These are phyloP conservation scores for Coemansia sp. DNA, from an alignment of 192 early-diverging fungal genomes.

Conservation along the genomic window DNA sequence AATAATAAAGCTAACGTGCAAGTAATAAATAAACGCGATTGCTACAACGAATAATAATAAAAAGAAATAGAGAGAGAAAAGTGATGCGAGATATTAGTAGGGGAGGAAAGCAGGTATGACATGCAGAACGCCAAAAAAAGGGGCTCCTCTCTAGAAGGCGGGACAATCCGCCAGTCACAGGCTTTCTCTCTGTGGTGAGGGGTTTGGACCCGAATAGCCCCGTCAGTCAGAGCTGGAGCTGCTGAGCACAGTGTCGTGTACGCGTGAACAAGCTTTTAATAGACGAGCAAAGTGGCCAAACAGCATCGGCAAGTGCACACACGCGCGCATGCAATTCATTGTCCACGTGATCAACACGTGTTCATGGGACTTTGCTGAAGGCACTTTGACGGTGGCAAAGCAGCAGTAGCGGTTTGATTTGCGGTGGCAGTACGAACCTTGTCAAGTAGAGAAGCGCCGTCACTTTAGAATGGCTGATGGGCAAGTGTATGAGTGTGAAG, in stretches of 20 bases:
- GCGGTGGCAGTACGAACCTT: not conserved
- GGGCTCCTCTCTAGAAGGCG: not conserved
- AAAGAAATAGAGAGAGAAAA: not conserved
- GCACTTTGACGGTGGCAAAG: not conserved
- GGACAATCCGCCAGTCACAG: not conserved
- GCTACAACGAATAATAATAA: conserved; percentile 23
- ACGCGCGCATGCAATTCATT: not conserved
- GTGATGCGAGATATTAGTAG: not conserved
- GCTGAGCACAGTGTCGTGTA: not conserved
- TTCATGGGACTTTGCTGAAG: not conserved
- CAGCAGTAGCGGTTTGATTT: conserved; percentile 15
- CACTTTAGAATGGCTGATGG: not conserved
- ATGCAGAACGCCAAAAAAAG: not conserved
- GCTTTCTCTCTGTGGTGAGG: not conserved
- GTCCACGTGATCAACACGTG: not conserved
- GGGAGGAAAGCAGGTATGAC: not conserved
- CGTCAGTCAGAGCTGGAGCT: not conserved
- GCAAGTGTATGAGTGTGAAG: not conserved
- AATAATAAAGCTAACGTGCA: not conserved
- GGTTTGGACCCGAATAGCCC: not conserved
- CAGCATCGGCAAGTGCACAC: conserved; percentile 5
- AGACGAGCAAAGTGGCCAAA: not conserved
- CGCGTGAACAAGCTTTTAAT: not conserved
- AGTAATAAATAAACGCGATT: conserved; percentile 13
- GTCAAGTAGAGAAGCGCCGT: not conserved